Base-by-base conservation (phyloP, 306 rosid species). In the Ochetophila trinervis region DNA sequence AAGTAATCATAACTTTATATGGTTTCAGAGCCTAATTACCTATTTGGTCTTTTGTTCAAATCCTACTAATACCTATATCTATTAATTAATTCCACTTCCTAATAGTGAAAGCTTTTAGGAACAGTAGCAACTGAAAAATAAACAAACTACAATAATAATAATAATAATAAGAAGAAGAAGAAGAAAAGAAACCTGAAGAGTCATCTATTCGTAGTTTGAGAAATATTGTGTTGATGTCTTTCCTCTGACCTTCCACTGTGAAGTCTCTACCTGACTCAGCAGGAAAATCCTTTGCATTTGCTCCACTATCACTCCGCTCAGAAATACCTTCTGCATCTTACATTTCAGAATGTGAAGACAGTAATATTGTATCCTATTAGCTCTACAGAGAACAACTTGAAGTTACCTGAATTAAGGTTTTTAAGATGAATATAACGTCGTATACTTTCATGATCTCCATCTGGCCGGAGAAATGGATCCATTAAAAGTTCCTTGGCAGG, bases 171-270 rank as follows among this genome's bases (percentile, higher is more conserved):
- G 42, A 3, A 5, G 51, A 44, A 45, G 48, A 54, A 75, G 60
- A 64, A 51, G 59, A 63, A 44, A 22, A 36, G 57, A 14, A 55
- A 90, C 99, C 99, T 78, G 87, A 78, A 35, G 89, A 78, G 83
- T 86, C 96, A 24, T 75, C 86, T 73, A 94, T 90, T 69, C 91
- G 84, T 58, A 94, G 69, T 79, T 94, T 88, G 75, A 94, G 83
- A 85, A 86, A 90, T 68, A 94, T 85, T 17, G 87, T 94, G 74
- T 86, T 74, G 19, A 74, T 57, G 59, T 88, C 97, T 83, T 76
- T 90, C 84, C 85, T 82, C 60, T 88, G 89, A 68, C 97, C 97
- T 83, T 90, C 85, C 73, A 88, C 93, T 5, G 77, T 88, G 77
- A 90, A 88, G 75, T 86, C 99, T 72, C 86, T 69, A 59, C 78